phyloP scores from a whole-genome alignment of 2,329 filamentous ascomycete genomes.

The Rhynchosporium secalis region DNA sequence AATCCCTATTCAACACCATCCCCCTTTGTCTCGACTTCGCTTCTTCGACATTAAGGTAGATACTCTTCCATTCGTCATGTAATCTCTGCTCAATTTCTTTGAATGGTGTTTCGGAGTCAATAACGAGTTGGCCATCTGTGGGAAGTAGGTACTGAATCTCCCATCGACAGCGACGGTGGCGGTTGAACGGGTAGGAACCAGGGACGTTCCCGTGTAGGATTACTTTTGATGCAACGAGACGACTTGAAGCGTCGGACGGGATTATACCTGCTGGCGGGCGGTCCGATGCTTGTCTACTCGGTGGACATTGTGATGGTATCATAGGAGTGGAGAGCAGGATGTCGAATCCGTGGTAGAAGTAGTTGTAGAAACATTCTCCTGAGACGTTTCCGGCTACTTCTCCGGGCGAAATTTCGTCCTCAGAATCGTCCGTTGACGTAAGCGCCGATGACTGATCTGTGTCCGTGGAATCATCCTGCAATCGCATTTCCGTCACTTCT shows the following conservation, averaged over 20 bases:
- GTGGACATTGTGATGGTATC: constrained; percentile 62
- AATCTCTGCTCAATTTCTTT: constrained; percentile 68
- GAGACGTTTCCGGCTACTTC: constrained; percentile 55
- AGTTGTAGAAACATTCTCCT: constrained; percentile 91
- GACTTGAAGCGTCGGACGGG: constrained; percentile 48
- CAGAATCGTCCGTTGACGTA: constrained; percentile 68
- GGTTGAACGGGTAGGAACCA: constrained; percentile 94
- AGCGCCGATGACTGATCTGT: constrained; percentile 75
- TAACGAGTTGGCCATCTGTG: constrained; percentile 42
- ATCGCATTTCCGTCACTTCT: constrained; percentile 37
- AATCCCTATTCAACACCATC: constrained; percentile 91
- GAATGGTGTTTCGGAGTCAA: constrained; percentile 67
- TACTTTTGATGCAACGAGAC: constrained; percentile 85
- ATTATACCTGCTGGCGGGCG: constrained; percentile 31
- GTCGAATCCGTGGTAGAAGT: constrained; percentile 94
- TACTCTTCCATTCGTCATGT: constrained; percentile 67
- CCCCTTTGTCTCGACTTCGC: constrained; percentile 57
- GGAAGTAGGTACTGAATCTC: constrained; percentile 61
- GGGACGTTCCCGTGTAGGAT: constrained; percentile 93
- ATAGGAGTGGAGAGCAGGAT: constrained; percentile 81
- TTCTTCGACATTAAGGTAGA: constrained; percentile 58
- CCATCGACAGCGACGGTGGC: constrained; percentile 89
- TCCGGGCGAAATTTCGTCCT: constrained; percentile 62
- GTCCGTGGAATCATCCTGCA: constrained; percentile 61
- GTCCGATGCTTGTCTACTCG: constrained; percentile 43